Evolutionary conservation across 2,329 filamentous ascomycete genomes (phyloP).

Genomic region (Aspergillus viridinutans): DNA sequence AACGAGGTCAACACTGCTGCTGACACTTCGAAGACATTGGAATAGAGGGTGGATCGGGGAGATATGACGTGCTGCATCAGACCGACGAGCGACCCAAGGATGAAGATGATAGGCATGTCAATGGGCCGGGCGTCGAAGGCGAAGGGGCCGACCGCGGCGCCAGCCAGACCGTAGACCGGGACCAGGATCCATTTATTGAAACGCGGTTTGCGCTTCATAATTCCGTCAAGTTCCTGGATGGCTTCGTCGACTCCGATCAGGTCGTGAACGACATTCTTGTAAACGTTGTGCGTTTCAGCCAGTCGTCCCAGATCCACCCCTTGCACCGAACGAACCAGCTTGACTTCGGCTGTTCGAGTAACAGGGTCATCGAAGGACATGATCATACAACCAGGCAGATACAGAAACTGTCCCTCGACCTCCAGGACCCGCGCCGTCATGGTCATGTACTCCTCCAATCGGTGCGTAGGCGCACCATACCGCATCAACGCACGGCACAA

Average conservation of each 20-base stretch:
- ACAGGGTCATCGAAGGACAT: constrained; percentile 65
- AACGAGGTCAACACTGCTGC: constrained; percentile 64
- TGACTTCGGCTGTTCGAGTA: constrained; percentile 43
- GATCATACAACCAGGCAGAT: constrained; percentile 50
- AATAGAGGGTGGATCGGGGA: constrained; percentile 65
- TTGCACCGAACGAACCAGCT: constrained; percentile 36
- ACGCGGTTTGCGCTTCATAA: constrained; percentile 54
- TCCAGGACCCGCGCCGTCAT: constrained; percentile 82
- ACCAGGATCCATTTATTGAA: constrained; percentile 53
- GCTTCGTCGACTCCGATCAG: constrained; percentile 41
- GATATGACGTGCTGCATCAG: constrained; percentile 69
- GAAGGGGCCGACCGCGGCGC: constrained; percentile 70
- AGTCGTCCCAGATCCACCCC: constrained; percentile 41
- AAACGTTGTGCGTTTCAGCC: constrained; percentile 40
- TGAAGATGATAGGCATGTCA: constrained; percentile 71
- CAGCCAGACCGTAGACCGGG: constrained; percentile 68
- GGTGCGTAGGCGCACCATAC: constrained; percentile 85
- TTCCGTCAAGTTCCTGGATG: constrained; percentile 41
- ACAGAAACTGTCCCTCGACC: constrained; percentile 83
- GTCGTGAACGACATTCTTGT: constrained; percentile 44
- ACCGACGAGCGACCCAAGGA: constrained; percentile 69
- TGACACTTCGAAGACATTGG: constrained; percentile 60
- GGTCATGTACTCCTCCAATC: constrained; percentile 80
- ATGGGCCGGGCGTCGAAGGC: constrained; percentile 71
- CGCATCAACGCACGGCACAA: constrained; percentile 82